phyloP scores from a whole-genome alignment of 2,329 filamentous ascomycete species.

The Fusarium nodosum region DNA sequence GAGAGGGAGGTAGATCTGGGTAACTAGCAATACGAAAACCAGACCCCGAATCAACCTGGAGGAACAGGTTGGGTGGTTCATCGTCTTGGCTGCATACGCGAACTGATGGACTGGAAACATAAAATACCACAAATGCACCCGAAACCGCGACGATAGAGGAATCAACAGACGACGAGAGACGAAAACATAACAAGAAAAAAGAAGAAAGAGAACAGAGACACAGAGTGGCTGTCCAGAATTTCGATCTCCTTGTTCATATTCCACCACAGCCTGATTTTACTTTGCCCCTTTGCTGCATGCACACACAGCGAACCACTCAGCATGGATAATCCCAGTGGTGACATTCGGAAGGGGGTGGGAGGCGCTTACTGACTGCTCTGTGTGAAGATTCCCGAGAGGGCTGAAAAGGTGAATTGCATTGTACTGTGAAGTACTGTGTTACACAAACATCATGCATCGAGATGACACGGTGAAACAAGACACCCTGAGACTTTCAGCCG shows the following conservation, averaged over 20 bases:
- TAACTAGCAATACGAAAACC: not conserved
- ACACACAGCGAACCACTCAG: not conserved
- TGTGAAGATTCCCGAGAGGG: not conserved
- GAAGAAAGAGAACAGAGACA: not conserved
- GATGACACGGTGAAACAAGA: not conserved
- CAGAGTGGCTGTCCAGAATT: not conserved
- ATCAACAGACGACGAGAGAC: not conserved
- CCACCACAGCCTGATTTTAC: not conserved
- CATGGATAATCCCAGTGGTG: not conserved
- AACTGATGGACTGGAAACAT: not conserved
- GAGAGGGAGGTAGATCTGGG: not conserved
- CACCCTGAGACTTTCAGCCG: not conserved
- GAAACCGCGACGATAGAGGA: too few relatives aligned
- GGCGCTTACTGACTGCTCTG: not conserved
- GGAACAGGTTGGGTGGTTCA: not conserved
- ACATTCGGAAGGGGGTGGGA: not conserved
- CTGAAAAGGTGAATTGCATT: not conserved
- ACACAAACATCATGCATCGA: not conserved
- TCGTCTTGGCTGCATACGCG: not conserved
- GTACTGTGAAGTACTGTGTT: not conserved
- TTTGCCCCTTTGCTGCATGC: not conserved
- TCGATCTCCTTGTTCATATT: not conserved
- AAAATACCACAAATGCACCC: not conserved
- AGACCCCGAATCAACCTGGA: not conserved
- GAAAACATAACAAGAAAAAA: too few relatives aligned